These are phyloP conservation scores for Colletotrichum tofieldiae DNA, from an alignment of 2,329 filamentous ascomycete genomes.

Conservation along the genomic window DNA sequence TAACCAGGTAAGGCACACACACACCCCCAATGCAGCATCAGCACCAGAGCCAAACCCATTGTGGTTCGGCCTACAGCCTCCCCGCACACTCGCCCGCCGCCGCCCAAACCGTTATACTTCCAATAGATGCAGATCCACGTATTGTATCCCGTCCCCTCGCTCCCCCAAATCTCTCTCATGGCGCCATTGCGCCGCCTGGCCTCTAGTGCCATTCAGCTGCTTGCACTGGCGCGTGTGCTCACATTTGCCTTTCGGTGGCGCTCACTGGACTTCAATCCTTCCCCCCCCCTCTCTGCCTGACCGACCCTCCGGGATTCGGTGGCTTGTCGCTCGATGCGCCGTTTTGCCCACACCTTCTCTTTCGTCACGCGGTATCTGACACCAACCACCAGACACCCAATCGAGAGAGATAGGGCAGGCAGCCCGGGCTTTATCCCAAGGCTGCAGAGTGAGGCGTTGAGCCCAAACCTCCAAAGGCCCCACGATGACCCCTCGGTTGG, in stretches of 20 bases:
- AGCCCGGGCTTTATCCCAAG: conserved; percentile 23
- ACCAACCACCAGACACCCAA: conserved; percentile 27
- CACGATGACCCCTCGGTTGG: conserved; percentile 23
- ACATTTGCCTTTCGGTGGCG: conserved; percentile 33
- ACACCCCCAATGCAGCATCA: neutral
- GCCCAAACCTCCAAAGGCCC: conserved; percentile 7
- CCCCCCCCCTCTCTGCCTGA: conserved; percentile 8
- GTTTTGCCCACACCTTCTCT: conserved; percentile 22
- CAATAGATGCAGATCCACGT: conserved; percentile 36
- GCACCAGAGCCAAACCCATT: conserved; percentile 23
- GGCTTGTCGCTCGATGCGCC: conserved; percentile 20
- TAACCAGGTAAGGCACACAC: conserved; percentile 9
- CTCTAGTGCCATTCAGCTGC: conserved; percentile 26
- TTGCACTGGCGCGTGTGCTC: conserved; percentile 18
- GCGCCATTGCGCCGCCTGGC: conserved; percentile 21
- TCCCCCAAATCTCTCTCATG: neutral
- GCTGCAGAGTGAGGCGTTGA: conserved; percentile 30
- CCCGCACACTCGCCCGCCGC: conserved; percentile 25
- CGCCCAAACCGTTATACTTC: conserved; percentile 38
- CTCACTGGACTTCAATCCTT: conserved; percentile 13
- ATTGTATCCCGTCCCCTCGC: conserved; percentile 17
- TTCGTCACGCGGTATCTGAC: conserved; percentile 37
- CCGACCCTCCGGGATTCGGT: conserved; percentile 32
- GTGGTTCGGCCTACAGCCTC: conserved; percentile 37
- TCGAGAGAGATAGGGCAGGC: conserved; percentile 31